A percentile compares a stretch with the other conserved stretches of the same genome.
phyloP scores from a whole-genome alignment of 2,329 filamentous ascomycete genomes.

The Ophiostoma ulmi region DNA sequence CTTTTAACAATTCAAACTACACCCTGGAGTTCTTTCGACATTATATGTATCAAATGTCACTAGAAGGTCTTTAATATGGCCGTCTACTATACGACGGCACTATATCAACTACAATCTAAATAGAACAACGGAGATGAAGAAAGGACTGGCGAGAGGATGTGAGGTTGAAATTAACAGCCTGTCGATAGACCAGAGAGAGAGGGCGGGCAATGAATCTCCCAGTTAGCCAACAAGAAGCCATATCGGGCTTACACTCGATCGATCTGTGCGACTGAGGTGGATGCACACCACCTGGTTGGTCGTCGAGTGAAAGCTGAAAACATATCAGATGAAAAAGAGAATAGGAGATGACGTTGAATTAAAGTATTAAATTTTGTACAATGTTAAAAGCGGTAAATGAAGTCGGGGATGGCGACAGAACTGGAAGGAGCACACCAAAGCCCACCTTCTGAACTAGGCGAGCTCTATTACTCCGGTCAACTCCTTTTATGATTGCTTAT shows the following conservation, averaged over 20 bases:
- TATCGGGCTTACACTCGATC: slow-evolving; percentile 13
- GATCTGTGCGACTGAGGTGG: neutral
- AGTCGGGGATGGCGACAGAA: neutral
- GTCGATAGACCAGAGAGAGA: too few relatives aligned
- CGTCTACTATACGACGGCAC: too few relatives aligned
- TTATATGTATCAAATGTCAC: too few relatives aligned
- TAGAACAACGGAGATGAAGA: too few relatives aligned
- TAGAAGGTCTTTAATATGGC: too few relatives aligned
- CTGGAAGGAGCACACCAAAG: neutral
- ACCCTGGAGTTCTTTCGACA: too few relatives aligned
- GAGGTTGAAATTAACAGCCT: too few relatives aligned
- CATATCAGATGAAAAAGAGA: neutral
- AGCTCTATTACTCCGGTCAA: neutral
- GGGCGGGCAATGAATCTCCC: neutral
- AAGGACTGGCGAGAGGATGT: too few relatives aligned
- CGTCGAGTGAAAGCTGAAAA: neutral
- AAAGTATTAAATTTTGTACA: neutral
- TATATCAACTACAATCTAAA: too few relatives aligned
- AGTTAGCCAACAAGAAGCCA: slow-evolving; percentile 18
- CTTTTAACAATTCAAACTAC: too few relatives aligned
- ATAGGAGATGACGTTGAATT: neutral
- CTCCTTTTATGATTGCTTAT: neutral
- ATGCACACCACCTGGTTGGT: neutral
- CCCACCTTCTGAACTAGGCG: neutral
- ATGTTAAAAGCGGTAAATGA: neutral